Evolutionary conservation across 352 stramenopile species (phyloP).

Genomic region (Pythium brassicae): DNA sequence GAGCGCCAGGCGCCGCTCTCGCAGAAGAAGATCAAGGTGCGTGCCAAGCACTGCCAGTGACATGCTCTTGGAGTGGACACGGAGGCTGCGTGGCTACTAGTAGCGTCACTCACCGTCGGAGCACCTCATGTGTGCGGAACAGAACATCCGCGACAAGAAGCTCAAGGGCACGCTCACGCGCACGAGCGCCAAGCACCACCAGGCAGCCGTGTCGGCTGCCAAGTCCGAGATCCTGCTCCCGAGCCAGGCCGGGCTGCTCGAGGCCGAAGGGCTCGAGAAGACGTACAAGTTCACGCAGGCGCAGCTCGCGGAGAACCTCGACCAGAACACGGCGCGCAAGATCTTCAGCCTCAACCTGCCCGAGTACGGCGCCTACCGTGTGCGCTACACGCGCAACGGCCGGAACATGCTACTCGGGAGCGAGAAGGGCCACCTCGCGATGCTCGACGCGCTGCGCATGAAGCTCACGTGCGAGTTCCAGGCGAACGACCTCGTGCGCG

Average conservation of each 20-base stretch:
- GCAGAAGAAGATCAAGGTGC: conserved; percentile 47
- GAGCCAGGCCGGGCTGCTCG: conserved; percentile 80
- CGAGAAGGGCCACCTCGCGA: conserved; percentile 91
- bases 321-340: conserved; percentile 93
- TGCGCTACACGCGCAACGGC: conserved; percentile 95
- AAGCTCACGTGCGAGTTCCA: conserved; percentile 93
- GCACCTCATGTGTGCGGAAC: neutral
- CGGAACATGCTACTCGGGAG: conserved; percentile 93
- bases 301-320: conserved; percentile 81
- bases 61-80: neutral
- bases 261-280: conserved; percentile 95
- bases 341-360: conserved; percentile 94
- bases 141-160: conserved; percentile 87
- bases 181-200: conserved; percentile 75
- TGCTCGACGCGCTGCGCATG: conserved; percentile 93
- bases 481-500: conserved; percentile 91
- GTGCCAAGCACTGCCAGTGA: neutral
- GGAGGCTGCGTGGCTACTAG: too few species aligned
- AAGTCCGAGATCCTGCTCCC: conserved; percentile 90
- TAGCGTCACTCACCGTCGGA: too few species aligned
- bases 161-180: conserved; percentile 67
- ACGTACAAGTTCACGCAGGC: conserved; percentile 95
- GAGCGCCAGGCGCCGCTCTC: conserved; percentile 52
- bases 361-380: conserved; percentile 91
- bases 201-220: conserved; percentile 82